Base-by-base conservation (phyloP, 2,329 filamentous ascomycete genomes). In the Corinectria fuckeliana region DNA sequence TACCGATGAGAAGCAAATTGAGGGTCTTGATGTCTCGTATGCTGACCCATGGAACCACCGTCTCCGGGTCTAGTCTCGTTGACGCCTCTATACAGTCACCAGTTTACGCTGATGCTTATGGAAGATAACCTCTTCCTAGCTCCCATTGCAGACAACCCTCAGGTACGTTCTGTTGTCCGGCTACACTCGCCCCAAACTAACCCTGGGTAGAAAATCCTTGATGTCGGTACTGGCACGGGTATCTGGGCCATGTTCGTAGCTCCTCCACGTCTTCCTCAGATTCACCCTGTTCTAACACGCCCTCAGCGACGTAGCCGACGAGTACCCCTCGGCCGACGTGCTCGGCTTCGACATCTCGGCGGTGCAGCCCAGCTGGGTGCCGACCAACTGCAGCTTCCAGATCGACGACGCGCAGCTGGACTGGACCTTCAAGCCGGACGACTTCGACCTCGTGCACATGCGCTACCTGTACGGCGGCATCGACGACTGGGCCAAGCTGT, bases 391-490 rank as follows among this genome's bases (percentile, higher is more conserved):
- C 21, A 30, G 56, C 8, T 76, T 76, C 51, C 65, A 76, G 20
- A 70, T 78, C 23, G 75, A 78, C 20, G 75, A 78, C 38, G 67
- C 66, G 21, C 64, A 73, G 32, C 67, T 64, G 1, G 63, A 71
- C 5, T 88, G 86, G 85, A 76, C 83, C 2, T 71, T 60, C 36
- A 30, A 65, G 16, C 70, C 72, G 2, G 66, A 80, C 44, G 64
- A 77, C 60, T 81, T 88, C 65, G 86, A 89, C 72, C 82, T 83
- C 58, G 81, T 90, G 59, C 87, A 88, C 72, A 81, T 83, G 3
- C 80, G 84, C 2, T 57, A 84, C 64, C 77, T 90, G 66, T 76
- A 79, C 6, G 88, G 88, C 18, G 80, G 81, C 47, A 82, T 89
- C 61, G 73, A 77, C 2, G 81, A 87, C 63, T 90, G 87, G 76